Evolutionary conservation across 2,329 filamentous ascomycete genomes (phyloP).

Genomic region (Purpureocillium takamizusanense): DNA sequence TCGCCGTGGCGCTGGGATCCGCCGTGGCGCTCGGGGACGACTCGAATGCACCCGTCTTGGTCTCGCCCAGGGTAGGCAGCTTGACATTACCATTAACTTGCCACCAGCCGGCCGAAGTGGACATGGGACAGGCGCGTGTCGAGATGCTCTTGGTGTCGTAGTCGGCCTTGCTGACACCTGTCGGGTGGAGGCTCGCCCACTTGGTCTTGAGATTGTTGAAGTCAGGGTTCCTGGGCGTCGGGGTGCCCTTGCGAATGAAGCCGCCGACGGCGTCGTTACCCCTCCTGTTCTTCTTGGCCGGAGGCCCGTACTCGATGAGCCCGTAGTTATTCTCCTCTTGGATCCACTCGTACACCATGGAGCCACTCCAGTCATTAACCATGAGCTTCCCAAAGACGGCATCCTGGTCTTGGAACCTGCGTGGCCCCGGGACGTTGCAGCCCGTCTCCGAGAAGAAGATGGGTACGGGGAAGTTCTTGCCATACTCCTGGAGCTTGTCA

Average conservation of each 20-base stretch:
- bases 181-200: conserved; percentile 65
- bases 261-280: conserved; percentile 52
- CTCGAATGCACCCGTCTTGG: conserved; percentile 20
- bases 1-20: conserved; percentile 4
- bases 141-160: conserved; percentile 56
- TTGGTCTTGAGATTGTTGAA: conserved; percentile 68
- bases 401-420: conserved; percentile 61
- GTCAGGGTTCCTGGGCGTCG: conserved; percentile 64
- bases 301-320: conserved; percentile 65
- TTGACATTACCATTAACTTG: conserved; percentile 59
- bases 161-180: conserved; percentile 54
- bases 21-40: conserved; percentile 9
- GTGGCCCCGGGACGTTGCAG: conserved; percentile 58
- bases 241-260: conserved; percentile 62
- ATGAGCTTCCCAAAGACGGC: conserved; percentile 70
- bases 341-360: conserved; percentile 88
- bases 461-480: conserved; percentile 66
- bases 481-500: conserved; percentile 54
- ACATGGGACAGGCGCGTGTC: conserved; percentile 60
- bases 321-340: conserved; percentile 78
- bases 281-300: conserved; percentile 40
- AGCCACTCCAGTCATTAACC: conserved; percentile 61
- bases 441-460: conserved; percentile 88
- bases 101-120: conserved; percentile 71
- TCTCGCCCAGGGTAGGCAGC: conserved; percentile 60